Evolutionary conservation across 2,329 filamentous ascomycete species (phyloP).

Genomic region (Scedosporium boydii): DNA sequence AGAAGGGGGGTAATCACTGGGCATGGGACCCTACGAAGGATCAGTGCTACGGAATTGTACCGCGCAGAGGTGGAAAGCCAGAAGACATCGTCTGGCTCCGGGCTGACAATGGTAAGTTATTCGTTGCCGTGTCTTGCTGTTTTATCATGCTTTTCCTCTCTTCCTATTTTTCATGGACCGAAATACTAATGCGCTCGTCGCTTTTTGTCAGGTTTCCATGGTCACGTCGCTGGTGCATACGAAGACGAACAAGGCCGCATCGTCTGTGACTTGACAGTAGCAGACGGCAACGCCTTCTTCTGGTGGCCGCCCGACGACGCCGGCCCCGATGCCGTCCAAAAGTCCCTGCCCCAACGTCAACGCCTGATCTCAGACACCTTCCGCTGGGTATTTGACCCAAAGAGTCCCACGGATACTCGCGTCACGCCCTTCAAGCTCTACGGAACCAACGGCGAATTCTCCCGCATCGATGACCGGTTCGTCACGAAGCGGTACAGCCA

Average conservation of each 20-base stretch:
- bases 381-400: slow-evolving; percentile 9
- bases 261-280: slow-evolving; percentile 32
- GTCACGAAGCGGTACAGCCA: slow-evolving; percentile 32
- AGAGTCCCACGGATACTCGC: slow-evolving; percentile 23
- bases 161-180: not conserved
- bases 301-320: slow-evolving; percentile 29
- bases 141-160: not conserved
- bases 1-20: slow-evolving; percentile 37
- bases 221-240: slow-evolving; percentile 37
- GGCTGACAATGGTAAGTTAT: slow-evolving; percentile 35
- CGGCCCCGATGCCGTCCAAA: slow-evolving; percentile 6
- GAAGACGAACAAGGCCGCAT: slow-evolving; percentile 35
- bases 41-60: slow-evolving; percentile 45
- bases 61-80: slow-evolving; percentile 35
- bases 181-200: not conserved
- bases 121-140: not conserved
- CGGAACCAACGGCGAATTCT: slow-evolving; percentile 38
- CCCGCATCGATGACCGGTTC: slow-evolving; percentile 37
- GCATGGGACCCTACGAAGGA: slow-evolving; percentile 44
- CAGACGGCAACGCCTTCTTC: slow-evolving; percentile 35
- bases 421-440: slow-evolving; percentile 25
- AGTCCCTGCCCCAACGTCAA: not conserved
- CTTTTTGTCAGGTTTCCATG: slow-evolving; percentile 27
- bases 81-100: slow-evolving; percentile 44
- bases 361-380: slow-evolving; percentile 6